These are phyloP conservation scores for Rhinocladiella similis DNA, from an alignment of 2,329 filamentous ascomycete species.

Conservation along the genomic window DNA sequence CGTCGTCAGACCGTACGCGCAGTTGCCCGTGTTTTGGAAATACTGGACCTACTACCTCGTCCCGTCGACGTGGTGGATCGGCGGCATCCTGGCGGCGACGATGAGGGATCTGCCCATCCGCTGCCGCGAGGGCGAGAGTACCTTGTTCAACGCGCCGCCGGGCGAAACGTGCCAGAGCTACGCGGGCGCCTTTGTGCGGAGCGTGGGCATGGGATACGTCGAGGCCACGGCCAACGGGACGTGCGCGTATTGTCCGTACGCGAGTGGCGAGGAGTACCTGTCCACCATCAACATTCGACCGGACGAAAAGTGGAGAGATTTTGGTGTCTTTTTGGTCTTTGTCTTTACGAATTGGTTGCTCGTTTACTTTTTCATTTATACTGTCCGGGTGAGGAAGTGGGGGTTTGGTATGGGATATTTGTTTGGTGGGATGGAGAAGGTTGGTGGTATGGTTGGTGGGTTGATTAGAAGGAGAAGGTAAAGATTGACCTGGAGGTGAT, in stretches of 20 bases:
- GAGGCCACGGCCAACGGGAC: conserved; percentile 58
- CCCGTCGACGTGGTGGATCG: conserved; percentile 70
- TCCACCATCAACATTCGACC: conserved; percentile 55
- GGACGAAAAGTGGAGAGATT: conserved; percentile 68
- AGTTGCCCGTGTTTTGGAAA: conserved; percentile 48
- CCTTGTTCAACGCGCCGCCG: conserved; percentile 65
- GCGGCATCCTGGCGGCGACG: conserved; percentile 66
- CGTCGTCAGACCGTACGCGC: conserved; percentile 67
- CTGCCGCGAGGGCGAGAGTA: conserved; percentile 59
- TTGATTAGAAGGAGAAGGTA: no score
- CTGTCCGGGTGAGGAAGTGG: conserved; percentile 69
- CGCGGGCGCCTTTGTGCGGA: conserved; percentile 58
- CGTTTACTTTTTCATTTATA: conserved; percentile 77
- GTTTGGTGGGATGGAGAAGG: conserved; percentile 51
- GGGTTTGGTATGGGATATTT: conserved; percentile 65
- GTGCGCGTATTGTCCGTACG: conserved; percentile 72
- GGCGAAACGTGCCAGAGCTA: conserved; percentile 66
- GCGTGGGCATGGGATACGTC: conserved; percentile 51
- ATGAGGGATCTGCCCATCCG: conserved; percentile 53
- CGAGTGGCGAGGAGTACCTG: conserved; percentile 67
- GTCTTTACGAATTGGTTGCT: conserved; percentile 69
- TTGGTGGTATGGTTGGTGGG: no score
- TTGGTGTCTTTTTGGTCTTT: conserved; percentile 73
- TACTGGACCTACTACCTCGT: conserved; percentile 61
- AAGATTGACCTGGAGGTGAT: no score